A percentile compares a stretch with the other conserved stretches of the same genome.
Conservation (phyloP, 2,329 filamentous ascomycete genomes). For the Alternaria incomplexa region DNA sequence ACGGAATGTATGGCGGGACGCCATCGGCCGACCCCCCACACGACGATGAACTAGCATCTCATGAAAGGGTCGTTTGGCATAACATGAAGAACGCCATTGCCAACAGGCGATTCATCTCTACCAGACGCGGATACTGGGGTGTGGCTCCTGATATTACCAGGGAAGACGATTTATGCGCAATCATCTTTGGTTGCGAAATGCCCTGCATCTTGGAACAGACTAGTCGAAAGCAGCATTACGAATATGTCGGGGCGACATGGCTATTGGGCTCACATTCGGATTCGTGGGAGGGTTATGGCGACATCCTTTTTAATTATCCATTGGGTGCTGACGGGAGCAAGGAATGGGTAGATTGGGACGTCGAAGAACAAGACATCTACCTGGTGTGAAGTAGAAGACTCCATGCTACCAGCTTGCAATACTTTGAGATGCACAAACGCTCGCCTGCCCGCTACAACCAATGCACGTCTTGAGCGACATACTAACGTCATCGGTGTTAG, state of each 20-base stretch:
- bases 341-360: conserved; percentile 16
- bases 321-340: neutral
- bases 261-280: neutral
- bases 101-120: neutral
- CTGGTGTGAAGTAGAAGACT: neutral
- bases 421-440: neutral
- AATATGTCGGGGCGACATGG: neutral
- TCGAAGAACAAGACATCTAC: conserved; percentile 8
- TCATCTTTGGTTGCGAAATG: neutral
- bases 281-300: no score
- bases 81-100: no score
- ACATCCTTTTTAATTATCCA: no score
- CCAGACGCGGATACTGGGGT: neutral
- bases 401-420: neutral
- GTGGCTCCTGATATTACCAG: neutral
- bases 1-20: no score
- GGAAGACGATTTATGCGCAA: neutral
- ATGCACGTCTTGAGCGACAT: neutral
- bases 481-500: rapidly evolving
- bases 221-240: neutral
- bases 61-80: no score
- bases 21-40: no score
- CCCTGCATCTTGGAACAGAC: neutral
- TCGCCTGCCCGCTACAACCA: neutral
- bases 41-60: neutral